A percentile compares a stretch with the other conserved stretches of the same genome.
Conservation (phyloP, 805 yeast genomes). For the Sugiyamaella valdiviana region DNA sequence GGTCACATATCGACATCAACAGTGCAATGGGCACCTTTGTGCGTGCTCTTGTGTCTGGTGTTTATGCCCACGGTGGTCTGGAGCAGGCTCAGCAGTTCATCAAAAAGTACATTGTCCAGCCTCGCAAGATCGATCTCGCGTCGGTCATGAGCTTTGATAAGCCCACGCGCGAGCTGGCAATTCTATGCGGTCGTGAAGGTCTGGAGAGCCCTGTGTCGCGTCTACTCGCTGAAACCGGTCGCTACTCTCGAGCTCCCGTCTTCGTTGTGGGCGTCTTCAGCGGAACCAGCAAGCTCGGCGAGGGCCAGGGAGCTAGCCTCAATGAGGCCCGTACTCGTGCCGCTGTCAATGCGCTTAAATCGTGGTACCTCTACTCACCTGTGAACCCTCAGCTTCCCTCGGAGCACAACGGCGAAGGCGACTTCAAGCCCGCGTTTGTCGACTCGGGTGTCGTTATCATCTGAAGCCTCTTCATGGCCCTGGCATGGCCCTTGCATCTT, state of each 20-base stretch:
- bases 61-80: constrained; percentile 68
- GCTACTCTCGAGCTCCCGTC: constrained; percentile 74
- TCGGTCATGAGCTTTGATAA: constrained; percentile 73
- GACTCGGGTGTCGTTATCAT: constrained; percentile 31
- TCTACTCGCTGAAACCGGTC: constrained; percentile 88
- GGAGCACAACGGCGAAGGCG: constrained; percentile 32
- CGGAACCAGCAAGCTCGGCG: constrained; percentile 79
- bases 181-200: constrained; percentile 68
- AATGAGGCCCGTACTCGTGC: constrained; percentile 91
- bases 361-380: constrained; percentile 90
- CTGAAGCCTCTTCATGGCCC: constrained; percentile 13
- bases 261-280: constrained; percentile 87
- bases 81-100: constrained; percentile 63
- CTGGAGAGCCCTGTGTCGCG: constrained; percentile 72
- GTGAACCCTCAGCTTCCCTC: constrained; percentile 57
- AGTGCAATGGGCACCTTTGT: constrained; percentile 58
- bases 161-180: constrained; percentile 79
- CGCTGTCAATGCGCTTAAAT: constrained; percentile 81
- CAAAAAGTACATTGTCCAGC: constrained; percentile 56
- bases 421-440: constrained; percentile 21
- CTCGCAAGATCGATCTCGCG: constrained; percentile 73
- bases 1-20: constrained; percentile 37
- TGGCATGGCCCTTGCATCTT: not conserved
- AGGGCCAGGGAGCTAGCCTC: constrained; percentile 87
- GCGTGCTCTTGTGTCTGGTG: constrained; percentile 76